Evolutionary conservation across 2,329 filamentous ascomycete genomes (phyloP), one percentile per base, ranked within the genome.

Genomic region (Dissoconium aciculare): DNA sequence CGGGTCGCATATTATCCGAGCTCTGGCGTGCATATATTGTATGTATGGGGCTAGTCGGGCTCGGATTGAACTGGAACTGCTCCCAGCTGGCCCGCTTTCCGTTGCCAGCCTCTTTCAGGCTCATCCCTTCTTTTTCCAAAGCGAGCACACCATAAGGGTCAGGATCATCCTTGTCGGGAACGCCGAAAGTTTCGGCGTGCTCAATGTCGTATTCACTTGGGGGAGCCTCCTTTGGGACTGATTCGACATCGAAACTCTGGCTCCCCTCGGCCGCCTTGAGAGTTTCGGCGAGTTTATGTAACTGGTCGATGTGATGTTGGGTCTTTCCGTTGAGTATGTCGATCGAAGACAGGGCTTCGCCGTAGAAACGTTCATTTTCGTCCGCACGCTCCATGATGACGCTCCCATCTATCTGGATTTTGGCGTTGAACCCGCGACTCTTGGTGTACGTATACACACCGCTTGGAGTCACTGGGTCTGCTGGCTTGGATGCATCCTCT

Each of bases 111-210:
- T 94, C 85, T 31, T 80, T 71, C 42, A 95, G 89, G 45, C 87
- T 81, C 33, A 94, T 62, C 2, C 87, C 87, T 37, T 84, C 80
- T 61, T 83, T 77, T 51, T 93, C 83, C n/a, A 95, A 60, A 5
- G 87, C 85, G 40, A 85, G 69, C 15, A 94, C 79, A 14, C 87
- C 87, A 49, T 81, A 95, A 0, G 87, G 87, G 52, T 95, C 87
- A 0, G 85, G 84, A 45, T 95, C 87, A 32, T 84, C 73, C 3
- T 63, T 58, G 39, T 77, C 74, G 1, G 83, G 84, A 11, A 93
- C 63, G 2, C 85, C 85, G 57, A 94, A 93, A 2, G 60, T 59
- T 16, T 64, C 56, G 5, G 56, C 58, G 43, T 59, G 28, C 51
- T 65, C 33, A 4, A 78, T 45, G 25, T 76, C 67, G 32, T 65